Base-by-base conservation (phyloP, 352 stramenopile genomes). In the Phytophthora pseudosyringae region DNA sequence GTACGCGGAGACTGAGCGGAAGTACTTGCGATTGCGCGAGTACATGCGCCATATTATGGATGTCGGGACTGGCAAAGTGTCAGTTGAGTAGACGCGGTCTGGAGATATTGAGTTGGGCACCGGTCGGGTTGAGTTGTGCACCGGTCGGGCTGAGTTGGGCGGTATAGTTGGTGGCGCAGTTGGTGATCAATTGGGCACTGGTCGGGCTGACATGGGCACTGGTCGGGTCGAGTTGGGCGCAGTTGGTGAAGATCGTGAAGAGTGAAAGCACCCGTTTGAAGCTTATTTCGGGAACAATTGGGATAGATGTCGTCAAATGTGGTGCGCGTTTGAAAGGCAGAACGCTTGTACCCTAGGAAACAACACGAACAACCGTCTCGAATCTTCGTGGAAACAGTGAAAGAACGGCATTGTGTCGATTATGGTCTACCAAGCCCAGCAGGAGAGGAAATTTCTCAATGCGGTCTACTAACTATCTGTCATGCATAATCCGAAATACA, bases 311-410 rank as follows among this genome's bases (percentile, higher is more conserved):
- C 12, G 31, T 1, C 26, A 46, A 2, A 38, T 64, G 40, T 72
- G 60, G 65, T 74, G 60, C 6, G 46, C 59, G 0, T 69, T 60
- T 28, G 36, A 51, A 11, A 51, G 45, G 1, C n/a, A 65, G 15
- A 68, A 64, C 32, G 44, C 43, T 29, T 44, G 58, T 5, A 71
- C 50, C n/a, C 16, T 72, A 4, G 56, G 52, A 0, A 78, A 62
- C 56, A 66, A 75, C 28, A 72, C 70, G 1, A 78, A 78, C 33
- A 78, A 78, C 33, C 13, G 53, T 21, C 16, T 75, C 6, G 65
- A 78, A 35, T n/a, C 58, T 5, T 67, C 48, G 8, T 78, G 57
- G 58, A 70, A 73, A 36, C 57, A 73, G 39, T 21, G 13, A 75
- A 78, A 29, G 62, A 67, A n/a, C n/a, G n/a, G 49, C 13, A 48